Percentiles rank a stretch among this genome's conserved stretches.
These are phyloP conservation scores for Hemerocallis citrina DNA, from an alignment of 106 monocot species.

Conservation along the genomic window DNA sequence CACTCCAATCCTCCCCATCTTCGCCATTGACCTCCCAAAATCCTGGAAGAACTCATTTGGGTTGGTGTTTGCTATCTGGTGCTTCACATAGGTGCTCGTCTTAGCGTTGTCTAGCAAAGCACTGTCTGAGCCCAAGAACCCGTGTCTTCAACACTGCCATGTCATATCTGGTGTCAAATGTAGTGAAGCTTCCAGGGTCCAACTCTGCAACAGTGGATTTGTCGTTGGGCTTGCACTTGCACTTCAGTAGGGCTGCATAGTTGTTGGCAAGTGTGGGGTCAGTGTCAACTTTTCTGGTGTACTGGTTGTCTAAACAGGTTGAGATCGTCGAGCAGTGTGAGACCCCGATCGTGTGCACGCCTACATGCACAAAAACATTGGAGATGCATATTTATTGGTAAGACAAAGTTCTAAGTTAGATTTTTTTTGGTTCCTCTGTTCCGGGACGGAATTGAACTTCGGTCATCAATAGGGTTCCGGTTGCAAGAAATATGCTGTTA, in stretches of 20 bases:
- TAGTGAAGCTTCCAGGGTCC: slow-evolving; percentile 47
- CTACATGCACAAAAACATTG: not conserved
- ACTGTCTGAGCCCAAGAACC: slow-evolving; percentile 28
- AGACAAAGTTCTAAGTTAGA: no score
- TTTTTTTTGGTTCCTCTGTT: no score
- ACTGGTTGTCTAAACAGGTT: slow-evolving; percentile 38
- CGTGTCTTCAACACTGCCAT: slow-evolving; percentile 24
- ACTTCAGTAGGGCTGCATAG: slow-evolving; percentile 25
- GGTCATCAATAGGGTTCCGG: no score
- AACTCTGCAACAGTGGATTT: slow-evolving; percentile 33
- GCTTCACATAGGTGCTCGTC: slow-evolving; percentile 15
- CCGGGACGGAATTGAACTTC: no score
- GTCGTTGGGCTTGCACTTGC: slow-evolving; percentile 32
- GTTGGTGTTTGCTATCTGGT: not conserved
- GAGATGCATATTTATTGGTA: no score
- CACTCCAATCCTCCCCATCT: not conserved
- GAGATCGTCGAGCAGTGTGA: slow-evolving; percentile 29
- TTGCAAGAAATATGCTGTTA: no score
- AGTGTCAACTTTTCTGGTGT: slow-evolving; percentile 25
- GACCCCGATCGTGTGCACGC: slow-evolving; percentile 42
- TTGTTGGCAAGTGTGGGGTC: slow-evolving; percentile 36
- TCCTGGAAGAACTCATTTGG: not conserved
- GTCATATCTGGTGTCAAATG: slow-evolving; percentile 42
- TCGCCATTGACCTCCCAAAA: no score
- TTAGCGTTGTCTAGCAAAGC: slow-evolving; percentile 22